A percentile compares a stretch with the other conserved stretches of the same genome.
Conservation (phyloP, 1,284 basidiomycete species). For the Peniophora sp. region DNA sequence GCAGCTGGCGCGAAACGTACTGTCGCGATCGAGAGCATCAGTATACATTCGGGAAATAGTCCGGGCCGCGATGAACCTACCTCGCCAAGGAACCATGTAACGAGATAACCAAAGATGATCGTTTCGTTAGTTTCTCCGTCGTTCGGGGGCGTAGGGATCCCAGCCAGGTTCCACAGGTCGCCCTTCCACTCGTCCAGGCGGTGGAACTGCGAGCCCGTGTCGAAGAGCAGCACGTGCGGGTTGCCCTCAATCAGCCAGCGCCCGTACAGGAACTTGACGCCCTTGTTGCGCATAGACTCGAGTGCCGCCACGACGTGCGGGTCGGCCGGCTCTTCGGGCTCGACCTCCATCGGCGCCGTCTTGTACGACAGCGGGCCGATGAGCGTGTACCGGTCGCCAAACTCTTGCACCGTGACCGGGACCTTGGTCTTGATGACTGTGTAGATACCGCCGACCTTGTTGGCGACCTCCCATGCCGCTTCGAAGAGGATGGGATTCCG, state of each 20-base stretch:
- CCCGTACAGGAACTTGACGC: constrained; percentile 92
- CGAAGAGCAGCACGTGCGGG: constrained; percentile 91
- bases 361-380: constrained; percentile 97
- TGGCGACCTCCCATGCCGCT: constrained; percentile 91
- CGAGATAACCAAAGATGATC: constrained; percentile 98
- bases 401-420: constrained; percentile 93
- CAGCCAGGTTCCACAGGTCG: constrained; percentile 96
- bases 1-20: constrained; percentile 76
- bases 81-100: constrained; percentile 99
- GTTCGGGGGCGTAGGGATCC: constrained; percentile 92
- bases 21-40: constrained; percentile 21
- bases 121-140: constrained; percentile 98
- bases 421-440: constrained; percentile 99
- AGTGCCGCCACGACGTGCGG: constrained; percentile 65
- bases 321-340: constrained; percentile 80
- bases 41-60: constrained; percentile 4
- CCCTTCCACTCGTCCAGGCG: constrained; percentile 97
- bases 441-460: constrained; percentile 98
- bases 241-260: constrained; percentile 97
- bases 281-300: constrained; percentile 74
- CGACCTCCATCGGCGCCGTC: constrained; percentile 97
- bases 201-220: constrained; percentile 84
- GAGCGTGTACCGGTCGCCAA: constrained; percentile 86
- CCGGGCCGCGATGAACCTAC: constrained; percentile 36
- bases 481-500: constrained; percentile 79